Conservation (phyloP, 257 asterid species). For the Lantana camara region DNA sequence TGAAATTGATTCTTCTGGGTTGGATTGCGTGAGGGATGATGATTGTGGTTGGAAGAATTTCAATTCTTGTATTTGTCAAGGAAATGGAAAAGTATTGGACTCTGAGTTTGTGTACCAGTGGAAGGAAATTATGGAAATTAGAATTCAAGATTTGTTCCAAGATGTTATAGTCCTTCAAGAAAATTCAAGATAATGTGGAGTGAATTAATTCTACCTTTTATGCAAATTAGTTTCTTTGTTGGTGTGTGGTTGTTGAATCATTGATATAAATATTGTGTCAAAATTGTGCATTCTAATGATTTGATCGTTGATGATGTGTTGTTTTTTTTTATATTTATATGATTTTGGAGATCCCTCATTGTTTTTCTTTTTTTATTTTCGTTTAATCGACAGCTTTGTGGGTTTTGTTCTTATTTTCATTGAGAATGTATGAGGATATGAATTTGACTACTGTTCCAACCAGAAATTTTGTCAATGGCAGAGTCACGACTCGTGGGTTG, state of each 20-base stretch:
- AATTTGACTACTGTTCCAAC: constrained; percentile 3
- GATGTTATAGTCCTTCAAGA: too few species aligned
- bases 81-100: too few species aligned
- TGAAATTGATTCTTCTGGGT: too few species aligned
- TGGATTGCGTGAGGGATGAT: too few species aligned
- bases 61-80: too few species aligned
- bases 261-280: constrained; percentile 10
- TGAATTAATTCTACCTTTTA: too few species aligned
- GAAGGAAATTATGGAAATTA: too few species aligned
- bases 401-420: neutral
- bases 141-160: too few species aligned
- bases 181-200: too few species aligned
- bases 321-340: neutral
- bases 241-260: neutral
- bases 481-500: too few species aligned
- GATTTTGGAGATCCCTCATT: constrained; percentile 21
- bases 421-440: neutral
- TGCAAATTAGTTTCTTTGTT: constrained; percentile 28
- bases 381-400: neutral
- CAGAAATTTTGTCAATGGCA: constrained; percentile 3
- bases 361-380: neutral
- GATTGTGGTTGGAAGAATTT: too few species aligned
- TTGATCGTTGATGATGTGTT: neutral
- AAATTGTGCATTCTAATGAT: neutral
- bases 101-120: too few species aligned